Conservation (phyloP, 2,329 filamentous ascomycete genomes). For the Dactylellina parvicollis region DNA sequence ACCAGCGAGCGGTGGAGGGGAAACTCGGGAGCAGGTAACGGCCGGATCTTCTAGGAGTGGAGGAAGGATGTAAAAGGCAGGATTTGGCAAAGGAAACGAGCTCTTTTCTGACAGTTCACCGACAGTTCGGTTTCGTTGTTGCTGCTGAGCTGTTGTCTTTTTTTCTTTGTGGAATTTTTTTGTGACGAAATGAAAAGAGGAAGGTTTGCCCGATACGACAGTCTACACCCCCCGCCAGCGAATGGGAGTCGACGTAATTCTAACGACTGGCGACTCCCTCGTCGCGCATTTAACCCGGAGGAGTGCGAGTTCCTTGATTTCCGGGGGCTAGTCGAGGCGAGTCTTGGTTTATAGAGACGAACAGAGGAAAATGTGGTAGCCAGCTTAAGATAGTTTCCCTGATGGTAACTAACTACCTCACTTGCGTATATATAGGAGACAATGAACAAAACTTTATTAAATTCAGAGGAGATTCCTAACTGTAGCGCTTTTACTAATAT, state of each 20-base stretch:
- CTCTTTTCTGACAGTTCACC: conserved; percentile 28
- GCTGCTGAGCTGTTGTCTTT: conserved; percentile 55
- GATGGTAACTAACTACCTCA: no score
- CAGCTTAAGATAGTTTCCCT: no score
- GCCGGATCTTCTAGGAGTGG: not conserved
- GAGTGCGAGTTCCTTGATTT: not conserved
- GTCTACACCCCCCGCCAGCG: conserved; percentile 11
- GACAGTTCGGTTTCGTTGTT: conserved; percentile 46
- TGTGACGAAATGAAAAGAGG: conserved; percentile 26
- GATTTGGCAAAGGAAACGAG: conserved; percentile 15
- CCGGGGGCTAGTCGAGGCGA: not conserved
- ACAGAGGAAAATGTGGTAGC: no score
- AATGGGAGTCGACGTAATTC: conserved; percentile 49
- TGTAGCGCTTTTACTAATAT: no score
- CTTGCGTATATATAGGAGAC: no score
- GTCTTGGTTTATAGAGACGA: not conserved
- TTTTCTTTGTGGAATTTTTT: conserved; percentile 54
- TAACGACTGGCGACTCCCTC: conserved; percentile 12
- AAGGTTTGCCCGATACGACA: conserved; percentile 37
- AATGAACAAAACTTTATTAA: no score
- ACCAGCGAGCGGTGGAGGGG: conserved; percentile 9
- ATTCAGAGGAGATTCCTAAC: no score
- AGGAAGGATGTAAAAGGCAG: conserved; percentile 11
- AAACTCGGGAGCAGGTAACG: not conserved
- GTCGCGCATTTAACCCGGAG: conserved; percentile 4